A percentile compares a stretch with the other conserved stretches of the same genome.
Conservation (phyloP, 805 yeast species). For the Metschnikowia lachancei region DNA sequence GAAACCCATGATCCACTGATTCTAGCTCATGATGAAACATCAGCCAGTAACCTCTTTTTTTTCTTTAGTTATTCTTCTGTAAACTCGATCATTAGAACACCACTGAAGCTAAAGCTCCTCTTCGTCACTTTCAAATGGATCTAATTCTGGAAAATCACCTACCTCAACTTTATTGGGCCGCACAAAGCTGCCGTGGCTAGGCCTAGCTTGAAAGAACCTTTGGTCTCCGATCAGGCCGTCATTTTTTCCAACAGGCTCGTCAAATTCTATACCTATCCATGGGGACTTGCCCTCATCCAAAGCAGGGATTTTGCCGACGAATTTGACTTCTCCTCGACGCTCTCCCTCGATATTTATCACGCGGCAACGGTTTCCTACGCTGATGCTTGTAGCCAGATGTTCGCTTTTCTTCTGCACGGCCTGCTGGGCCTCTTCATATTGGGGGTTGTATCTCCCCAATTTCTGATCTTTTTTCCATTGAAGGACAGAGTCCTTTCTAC, state of each 20-base stretch:
- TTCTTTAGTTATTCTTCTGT: background rate
- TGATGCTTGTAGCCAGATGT: conserved; percentile 25
- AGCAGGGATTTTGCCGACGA: conserved; percentile 63
- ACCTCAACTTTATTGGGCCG: conserved; percentile 65
- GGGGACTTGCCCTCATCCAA: conserved; percentile 47
- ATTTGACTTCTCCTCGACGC: conserved; percentile 70
- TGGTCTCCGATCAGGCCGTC: conserved; percentile 69
- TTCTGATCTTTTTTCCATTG: conserved; percentile 71
- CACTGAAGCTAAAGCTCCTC: conserved; percentile 11
- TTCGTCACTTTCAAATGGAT: conserved; percentile 45
- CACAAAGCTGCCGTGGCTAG: conserved; percentile 73
- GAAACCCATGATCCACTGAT: too few relatives aligned
- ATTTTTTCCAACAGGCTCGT: conserved; percentile 84
- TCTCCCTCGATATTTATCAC: conserved; percentile 44
- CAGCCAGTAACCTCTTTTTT: too few relatives aligned
- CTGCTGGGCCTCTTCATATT: conserved; percentile 34
- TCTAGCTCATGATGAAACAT: too few relatives aligned
- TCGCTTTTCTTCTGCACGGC: conserved; percentile 19
- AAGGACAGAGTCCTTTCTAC: conserved; percentile 59
- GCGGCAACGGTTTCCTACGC: conserved; percentile 55
- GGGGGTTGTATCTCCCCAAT: conserved; percentile 72
- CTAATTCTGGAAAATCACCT: conserved; percentile 60
- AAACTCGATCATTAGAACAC: background rate
- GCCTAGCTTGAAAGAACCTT: conserved; percentile 54
- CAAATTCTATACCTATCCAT: conserved; percentile 87